Conservation (phyloP, 352 stramenopile genomes). For the Phytopythium montanum region DNA sequence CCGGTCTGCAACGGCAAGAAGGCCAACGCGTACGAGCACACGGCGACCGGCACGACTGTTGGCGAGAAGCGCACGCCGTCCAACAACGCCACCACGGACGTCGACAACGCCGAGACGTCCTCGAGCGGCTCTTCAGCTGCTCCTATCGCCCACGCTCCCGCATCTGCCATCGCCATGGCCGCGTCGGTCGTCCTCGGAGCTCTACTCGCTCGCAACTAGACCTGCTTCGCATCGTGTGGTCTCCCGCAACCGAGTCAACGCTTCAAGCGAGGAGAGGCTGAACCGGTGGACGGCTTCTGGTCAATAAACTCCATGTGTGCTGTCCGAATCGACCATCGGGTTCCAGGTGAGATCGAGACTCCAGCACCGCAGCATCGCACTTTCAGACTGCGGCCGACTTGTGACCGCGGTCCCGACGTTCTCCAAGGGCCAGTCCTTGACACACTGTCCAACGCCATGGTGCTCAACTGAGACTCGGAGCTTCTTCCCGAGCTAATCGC, state of each 20-base stretch:
- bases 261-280: background rate
- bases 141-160: background rate
- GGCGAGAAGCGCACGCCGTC: constrained; percentile 27
- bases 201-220: background rate
- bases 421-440: too few species aligned
- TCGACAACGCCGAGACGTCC: background rate
- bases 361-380: background rate
- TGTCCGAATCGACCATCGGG: background rate
- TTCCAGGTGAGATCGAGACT: too few species aligned
- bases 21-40: constrained; percentile 52
- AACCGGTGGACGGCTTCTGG: constrained; percentile 1
- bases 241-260: background rate
- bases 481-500: background rate
- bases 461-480: background rate
- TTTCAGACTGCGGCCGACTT: background rate
- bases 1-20: constrained; percentile 51
- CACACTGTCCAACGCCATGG: background rate
- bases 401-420: background rate
- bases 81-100: constrained; percentile 13
- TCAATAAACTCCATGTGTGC: background rate
- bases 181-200: background rate
- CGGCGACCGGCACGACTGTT: constrained; percentile 14
- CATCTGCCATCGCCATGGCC: background rate
- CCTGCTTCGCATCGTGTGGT: background rate
- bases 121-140: background rate